Evolutionary conservation across 1,284 basidiomycete species (phyloP).

Genomic region (Puccinia novopanici): DNA sequence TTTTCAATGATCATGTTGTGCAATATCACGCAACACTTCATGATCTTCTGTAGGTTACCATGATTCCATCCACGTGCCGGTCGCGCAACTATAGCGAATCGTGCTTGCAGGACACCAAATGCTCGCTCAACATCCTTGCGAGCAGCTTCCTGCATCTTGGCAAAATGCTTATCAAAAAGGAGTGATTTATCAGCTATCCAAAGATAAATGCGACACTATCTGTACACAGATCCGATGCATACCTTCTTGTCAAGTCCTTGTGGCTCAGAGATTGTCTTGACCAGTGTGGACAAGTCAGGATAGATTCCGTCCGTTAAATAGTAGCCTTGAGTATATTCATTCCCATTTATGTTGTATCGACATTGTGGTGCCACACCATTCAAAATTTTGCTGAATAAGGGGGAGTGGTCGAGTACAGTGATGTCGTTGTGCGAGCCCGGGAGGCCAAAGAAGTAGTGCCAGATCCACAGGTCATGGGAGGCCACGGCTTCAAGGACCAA

Average conservation of each 20-base stretch:
- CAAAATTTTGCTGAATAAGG: slow-evolving; percentile 15
- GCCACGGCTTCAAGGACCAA: slow-evolving; percentile 16
- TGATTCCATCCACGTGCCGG: slow-evolving; percentile 10
- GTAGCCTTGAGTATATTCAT: not conserved
- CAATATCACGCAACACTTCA: too few species aligned
- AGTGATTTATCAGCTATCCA: too few species aligned
- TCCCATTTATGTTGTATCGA: slow-evolving; percentile 8
- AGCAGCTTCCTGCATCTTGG: not conserved
- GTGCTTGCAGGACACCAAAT: too few species aligned
- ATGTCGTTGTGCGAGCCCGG: slow-evolving; percentile 23
- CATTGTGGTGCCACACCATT: not conserved
- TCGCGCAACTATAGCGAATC: not conserved
- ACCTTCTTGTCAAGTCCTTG: slow-evolving; percentile 9
- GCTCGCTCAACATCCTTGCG: slow-evolving; percentile 10
- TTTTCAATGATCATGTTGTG: slow-evolving; percentile 20
- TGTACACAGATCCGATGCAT: too few species aligned
- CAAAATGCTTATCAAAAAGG: not conserved
- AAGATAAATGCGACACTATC: not conserved
- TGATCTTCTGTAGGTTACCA: not conserved
- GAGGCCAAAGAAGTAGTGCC: slow-evolving; percentile 19
- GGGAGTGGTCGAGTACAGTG: not conserved
- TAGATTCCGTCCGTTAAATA: slow-evolving; percentile 32
- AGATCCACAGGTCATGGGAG: slow-evolving; percentile 22
- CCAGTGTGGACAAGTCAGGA: slow-evolving; percentile 8
- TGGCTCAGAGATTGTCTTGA: slow-evolving; percentile 18